A percentile compares a stretch with the other conserved stretches of the same genome.
phyloP scores from a whole-genome alignment of 139 green algal genomes.

The Pleodorina starrii region DNA sequence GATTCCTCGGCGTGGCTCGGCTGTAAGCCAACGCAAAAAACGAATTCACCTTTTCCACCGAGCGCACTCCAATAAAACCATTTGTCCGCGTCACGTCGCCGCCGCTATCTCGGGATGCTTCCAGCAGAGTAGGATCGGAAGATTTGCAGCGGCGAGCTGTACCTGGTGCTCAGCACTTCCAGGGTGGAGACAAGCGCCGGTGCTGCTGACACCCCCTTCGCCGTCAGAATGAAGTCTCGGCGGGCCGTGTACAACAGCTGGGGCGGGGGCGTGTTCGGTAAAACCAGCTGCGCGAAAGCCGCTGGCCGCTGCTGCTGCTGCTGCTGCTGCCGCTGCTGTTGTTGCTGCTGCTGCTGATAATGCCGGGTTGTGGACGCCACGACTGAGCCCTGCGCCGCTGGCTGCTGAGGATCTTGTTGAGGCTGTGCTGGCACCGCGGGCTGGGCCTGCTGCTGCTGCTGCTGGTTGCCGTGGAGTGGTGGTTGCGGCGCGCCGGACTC shows the following conservation, averaged over 20 bases:
- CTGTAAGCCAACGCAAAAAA: too few species aligned
- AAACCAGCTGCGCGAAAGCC: not conserved
- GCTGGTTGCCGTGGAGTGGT: too few species aligned
- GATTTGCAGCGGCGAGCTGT: not conserved
- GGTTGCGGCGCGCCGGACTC: too few species aligned
- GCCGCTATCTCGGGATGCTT: too few species aligned
- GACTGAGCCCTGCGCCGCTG: not conserved
- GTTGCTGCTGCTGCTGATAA: not conserved
- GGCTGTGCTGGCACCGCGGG: too few species aligned
- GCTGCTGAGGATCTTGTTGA: not conserved
- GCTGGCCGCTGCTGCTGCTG: conserved; percentile 7
- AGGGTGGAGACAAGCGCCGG: not conserved
- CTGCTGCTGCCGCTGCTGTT: not conserved
- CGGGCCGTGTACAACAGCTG: not conserved
- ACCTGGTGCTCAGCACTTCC: not conserved
- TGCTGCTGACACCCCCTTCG: not conserved
- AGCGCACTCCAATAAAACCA: too few species aligned
- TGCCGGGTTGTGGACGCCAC: not conserved
- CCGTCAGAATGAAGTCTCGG: not conserved
- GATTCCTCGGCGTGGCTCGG: too few species aligned
- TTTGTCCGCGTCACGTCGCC: too few species aligned
- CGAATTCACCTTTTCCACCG: too few species aligned
- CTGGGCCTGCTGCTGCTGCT: not conserved
- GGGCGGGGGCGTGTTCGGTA: not conserved
- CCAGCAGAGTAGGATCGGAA: not conserved